Base-by-base conservation (phyloP, 345 rosid genomes). In the Eucalyptus pauciflora region DNA sequence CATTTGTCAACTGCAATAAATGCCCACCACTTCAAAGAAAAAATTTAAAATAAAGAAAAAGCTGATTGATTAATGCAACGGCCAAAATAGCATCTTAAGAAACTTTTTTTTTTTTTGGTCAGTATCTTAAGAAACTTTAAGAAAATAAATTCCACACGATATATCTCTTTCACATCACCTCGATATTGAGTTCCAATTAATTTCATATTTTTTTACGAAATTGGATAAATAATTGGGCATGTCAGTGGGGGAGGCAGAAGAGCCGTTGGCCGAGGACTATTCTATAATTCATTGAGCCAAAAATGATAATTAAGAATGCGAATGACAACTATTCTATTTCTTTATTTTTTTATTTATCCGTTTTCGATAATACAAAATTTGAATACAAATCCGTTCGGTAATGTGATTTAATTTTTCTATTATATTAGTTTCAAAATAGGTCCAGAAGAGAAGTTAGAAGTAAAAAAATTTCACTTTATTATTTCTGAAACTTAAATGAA, bases 221-320 rank as follows among this genome's bases (percentile, higher is more conserved):
- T 67, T 31, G 2, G 43, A 31, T 67, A 4, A 37, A 37, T 37
- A 37, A 37, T 37, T 4, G 41, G 41, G n/a, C 27, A 8, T 0
- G 2, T 24, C 7, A 1, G 0, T 12, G 31, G 69, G 31, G 31
- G 12, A 60, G 69, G 7, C 14, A 60, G 0, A 60, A 60, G 0
- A 52, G 4, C 4, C 1, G 1, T 18, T 9, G 2, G 0, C 0
- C 56, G 0, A 52, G 56, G 10, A 4, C 29, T 56, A 22, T 56
- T 24, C 0, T 24, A 56, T 52, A 52, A 52, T 7, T 52, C 56
- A 52, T 52, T 17, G 10, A 52, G 10, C 0, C 24, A 1, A 52
- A 52, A 52, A 52, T 52, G 4, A 52, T 17, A 17, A 51, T 51
- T 17, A 43, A 51, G 22, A 51, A 8, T 17, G 1, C 0, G 0